Evolutionary conservation across 78 protist genomes (phyloP).

Genomic region (Emiliania huxleyi): DNA sequence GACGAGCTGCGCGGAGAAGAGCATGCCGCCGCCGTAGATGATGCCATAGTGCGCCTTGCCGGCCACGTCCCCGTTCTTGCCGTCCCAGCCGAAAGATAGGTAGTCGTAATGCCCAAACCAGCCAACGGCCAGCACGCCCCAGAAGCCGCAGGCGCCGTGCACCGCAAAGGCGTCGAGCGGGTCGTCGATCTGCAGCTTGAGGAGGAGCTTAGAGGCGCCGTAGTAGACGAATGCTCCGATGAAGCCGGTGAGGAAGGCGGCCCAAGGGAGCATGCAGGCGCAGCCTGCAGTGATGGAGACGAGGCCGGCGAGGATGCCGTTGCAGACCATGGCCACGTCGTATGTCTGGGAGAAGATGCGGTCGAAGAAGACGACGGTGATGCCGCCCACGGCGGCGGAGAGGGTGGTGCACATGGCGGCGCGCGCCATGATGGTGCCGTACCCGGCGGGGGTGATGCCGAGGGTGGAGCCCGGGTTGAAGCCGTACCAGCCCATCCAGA

Average conservation of each 20-base stretch:
- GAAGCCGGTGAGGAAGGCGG: slow-evolving; percentile 35
- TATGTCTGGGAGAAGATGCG: neutral
- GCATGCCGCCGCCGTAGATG: neutral
- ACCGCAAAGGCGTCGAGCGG: slow-evolving; percentile 60
- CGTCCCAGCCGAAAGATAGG: neutral
- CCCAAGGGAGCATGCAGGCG: slow-evolving; percentile 19
- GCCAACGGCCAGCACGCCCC: slow-evolving; percentile 49
- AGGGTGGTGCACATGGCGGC: slow-evolving; percentile 33
- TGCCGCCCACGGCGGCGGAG: slow-evolving; percentile 27
- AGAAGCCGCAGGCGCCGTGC: slow-evolving; percentile 52
- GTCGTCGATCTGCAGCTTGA: slow-evolving; percentile 40
- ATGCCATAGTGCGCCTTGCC: neutral
- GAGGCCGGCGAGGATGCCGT: slow-evolving; percentile 54
- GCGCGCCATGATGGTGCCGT: neutral
- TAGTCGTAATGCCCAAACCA: neutral
- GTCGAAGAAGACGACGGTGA: neutral
- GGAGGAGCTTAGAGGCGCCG: neutral
- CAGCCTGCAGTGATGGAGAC: slow-evolving; percentile 45
- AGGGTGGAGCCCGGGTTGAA: slow-evolving; percentile 75
- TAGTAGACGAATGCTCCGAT: slow-evolving; percentile 4
- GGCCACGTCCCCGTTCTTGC: too few species aligned
- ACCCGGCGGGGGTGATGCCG: neutral
- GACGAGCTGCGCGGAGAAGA: neutral
- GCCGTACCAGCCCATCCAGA: slow-evolving; percentile 74
- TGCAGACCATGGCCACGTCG: slow-evolving; percentile 4